phyloP scores from a whole-genome alignment of 495 filamentous ascomycete species.

The Cercophora scortea region DNA sequence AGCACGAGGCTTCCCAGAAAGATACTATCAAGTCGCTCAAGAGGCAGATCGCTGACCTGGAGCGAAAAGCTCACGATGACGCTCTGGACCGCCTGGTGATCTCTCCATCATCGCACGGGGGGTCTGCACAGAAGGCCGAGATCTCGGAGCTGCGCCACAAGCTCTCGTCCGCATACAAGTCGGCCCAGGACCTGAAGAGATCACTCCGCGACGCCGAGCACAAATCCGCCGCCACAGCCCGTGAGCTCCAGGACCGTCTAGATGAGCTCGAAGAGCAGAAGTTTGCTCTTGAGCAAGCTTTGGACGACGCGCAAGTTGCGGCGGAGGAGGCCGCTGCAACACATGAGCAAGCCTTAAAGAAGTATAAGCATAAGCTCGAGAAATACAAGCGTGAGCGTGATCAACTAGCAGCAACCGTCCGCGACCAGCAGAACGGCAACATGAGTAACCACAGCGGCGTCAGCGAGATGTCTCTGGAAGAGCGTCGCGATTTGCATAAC shows the following conservation, averaged over 20 bases:
- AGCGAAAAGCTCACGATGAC: constrained; percentile 37
- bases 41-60: constrained; percentile 40
- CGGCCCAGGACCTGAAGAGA: constrained; percentile 49
- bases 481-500: constrained; percentile 55
- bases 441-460: constrained; percentile 17
- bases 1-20: constrained; percentile 56
- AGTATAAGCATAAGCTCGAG: constrained; percentile 45
- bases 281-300: constrained; percentile 69
- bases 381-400: constrained; percentile 37
- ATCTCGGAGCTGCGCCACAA: constrained; percentile 54
- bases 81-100: constrained; percentile 25
- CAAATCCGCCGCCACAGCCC: constrained; percentile 75
- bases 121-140: constrained; percentile 54
- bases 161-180: constrained; percentile 52
- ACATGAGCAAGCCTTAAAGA: constrained; percentile 58
- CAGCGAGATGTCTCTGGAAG: constrained; percentile 28
- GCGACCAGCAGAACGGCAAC: constrained; percentile 16
- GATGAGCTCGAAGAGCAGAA: constrained; percentile 89
- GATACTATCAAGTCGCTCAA: constrained; percentile 41
- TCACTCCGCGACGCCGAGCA: constrained; percentile 47
- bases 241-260: constrained; percentile 69
- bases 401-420: constrained; percentile 20
- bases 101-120: constrained; percentile 26
- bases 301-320: constrained; percentile 68
- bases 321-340: constrained; percentile 77